These are phyloP conservation scores for Phyllosticta paracitricarpa DNA, from an alignment of 2,329 filamentous ascomycete species.

Conservation along the genomic window DNA sequence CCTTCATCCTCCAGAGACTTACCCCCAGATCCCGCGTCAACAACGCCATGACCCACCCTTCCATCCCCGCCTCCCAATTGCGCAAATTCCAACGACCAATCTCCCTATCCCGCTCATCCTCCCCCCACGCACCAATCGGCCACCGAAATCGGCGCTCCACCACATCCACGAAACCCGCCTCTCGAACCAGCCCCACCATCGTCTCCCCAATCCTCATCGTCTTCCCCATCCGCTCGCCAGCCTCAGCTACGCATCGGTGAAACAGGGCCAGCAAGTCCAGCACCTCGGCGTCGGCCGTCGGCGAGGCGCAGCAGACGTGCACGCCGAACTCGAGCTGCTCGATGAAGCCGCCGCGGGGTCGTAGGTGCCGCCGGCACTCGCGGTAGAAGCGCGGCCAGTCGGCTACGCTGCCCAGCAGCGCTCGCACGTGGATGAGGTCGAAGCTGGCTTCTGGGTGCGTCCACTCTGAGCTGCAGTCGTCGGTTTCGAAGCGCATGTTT, in stretches of 20 bases:
- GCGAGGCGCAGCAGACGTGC: constrained; percentile 14
- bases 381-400: constrained; percentile 32
- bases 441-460: constrained; percentile 28
- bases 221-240: constrained; percentile 17
- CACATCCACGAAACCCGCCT: constrained; percentile 22
- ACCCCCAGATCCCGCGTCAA: constrained; percentile 29
- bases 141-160: constrained; percentile 19
- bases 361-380: constrained; percentile 24
- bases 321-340: constrained; percentile 33
- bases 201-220: constrained; percentile 21
- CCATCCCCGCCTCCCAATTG: constrained; percentile 32
- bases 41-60: constrained; percentile 31
- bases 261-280: constrained; percentile 7
- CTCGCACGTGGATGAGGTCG: constrained; percentile 31
- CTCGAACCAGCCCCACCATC: constrained; percentile 16
- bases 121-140: constrained; percentile 26
- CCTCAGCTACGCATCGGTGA: constrained; percentile 9
- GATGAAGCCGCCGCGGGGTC: constrained; percentile 31
- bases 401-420: constrained; percentile 31
- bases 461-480: constrained; percentile 33
- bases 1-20: constrained; percentile 1
- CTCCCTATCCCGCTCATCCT: constrained; percentile 23
- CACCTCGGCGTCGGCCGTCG: constrained; percentile 13
- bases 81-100: constrained; percentile 27
- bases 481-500: constrained; percentile 37